Conservation (phyloP, 257 asterid genomes). For the Scutellaria galericulata region DNA sequence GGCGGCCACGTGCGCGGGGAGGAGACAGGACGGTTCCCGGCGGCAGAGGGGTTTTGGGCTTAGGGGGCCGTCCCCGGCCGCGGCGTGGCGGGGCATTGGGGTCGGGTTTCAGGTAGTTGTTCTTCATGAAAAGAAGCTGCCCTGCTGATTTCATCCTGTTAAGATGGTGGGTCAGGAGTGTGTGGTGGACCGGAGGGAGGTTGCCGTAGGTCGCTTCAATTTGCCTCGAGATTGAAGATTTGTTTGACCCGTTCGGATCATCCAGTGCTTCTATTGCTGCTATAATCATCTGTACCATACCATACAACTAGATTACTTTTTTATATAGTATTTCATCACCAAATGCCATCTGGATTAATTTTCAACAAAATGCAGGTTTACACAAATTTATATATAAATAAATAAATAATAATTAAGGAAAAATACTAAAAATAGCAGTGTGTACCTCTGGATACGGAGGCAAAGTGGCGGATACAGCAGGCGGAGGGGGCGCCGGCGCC, state of each 20-base stretch:
- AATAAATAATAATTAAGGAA: too few species aligned
- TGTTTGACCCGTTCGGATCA: slow-evolving; percentile 64
- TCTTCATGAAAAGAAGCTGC: slow-evolving; percentile 61
- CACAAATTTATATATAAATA: too few species aligned
- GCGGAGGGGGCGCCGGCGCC: slow-evolving; percentile 31
- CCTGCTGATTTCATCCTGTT: slow-evolving; percentile 71
- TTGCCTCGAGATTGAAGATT: slow-evolving; percentile 61
- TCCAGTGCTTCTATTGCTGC: slow-evolving; percentile 63
- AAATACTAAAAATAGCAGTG: too few species aligned
- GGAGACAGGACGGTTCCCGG: slow-evolving; percentile 40
- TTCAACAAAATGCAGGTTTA: too few species aligned
- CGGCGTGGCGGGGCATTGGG: slow-evolving; percentile 80
- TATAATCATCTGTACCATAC: slow-evolving; percentile 59
- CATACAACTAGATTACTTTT: too few species aligned
- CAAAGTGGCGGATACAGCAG: slow-evolving; percentile 37
- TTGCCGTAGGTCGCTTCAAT: slow-evolving; percentile 65
- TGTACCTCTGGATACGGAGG: slow-evolving; percentile 74
- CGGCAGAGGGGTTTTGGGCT: slow-evolving; percentile 59
- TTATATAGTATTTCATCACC: too few species aligned
- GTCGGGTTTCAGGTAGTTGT: slow-evolving; percentile 67
- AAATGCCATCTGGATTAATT: too few species aligned
- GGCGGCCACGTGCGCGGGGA: slow-evolving; percentile 79
- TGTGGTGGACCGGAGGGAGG: slow-evolving; percentile 60
- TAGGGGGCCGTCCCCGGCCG: slow-evolving; percentile 92
- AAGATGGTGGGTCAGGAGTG: slow-evolving; percentile 69